Conservation (phyloP, 148 eudicot genomes). For the Salicornia ramosissima region DNA sequence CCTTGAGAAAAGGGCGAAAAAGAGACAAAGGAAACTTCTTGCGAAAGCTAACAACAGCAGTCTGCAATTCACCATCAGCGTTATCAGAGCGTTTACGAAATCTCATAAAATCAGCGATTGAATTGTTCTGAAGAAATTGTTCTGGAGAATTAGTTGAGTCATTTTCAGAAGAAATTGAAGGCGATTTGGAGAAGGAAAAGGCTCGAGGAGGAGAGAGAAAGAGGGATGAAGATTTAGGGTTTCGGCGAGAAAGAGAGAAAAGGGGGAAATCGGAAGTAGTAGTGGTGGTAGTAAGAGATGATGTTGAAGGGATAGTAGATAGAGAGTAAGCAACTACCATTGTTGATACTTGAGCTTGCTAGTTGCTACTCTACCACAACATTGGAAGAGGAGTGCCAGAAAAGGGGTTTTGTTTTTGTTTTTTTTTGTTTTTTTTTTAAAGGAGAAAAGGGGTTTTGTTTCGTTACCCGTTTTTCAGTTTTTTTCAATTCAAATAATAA, state of each 20-base stretch:
- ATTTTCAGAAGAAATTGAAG: constrained; percentile 26
- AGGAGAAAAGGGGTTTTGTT: too few species aligned
- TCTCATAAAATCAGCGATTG: constrained; percentile 90
- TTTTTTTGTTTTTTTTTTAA: constrained; percentile 1
- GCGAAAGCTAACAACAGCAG: constrained; percentile 81
- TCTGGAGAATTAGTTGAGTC: constrained; percentile 39
- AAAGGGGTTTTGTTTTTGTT: too few species aligned
- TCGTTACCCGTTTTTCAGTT: too few species aligned
- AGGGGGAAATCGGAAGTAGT: constrained; percentile 19
- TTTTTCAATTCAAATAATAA: too few species aligned
- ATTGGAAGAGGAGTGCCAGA: too few species aligned
- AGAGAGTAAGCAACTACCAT: constrained; percentile 29
- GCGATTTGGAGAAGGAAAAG: constrained; percentile 23
- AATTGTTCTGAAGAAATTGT: constrained; percentile 51
- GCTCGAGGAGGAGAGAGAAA: constrained; percentile 29
- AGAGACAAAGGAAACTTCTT: constrained; percentile 95
- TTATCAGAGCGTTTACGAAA: constrained; percentile 39
- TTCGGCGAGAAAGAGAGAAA: constrained; percentile 27
- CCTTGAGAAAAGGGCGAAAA: constrained; percentile 78
- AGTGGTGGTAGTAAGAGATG: constrained; percentile 22
- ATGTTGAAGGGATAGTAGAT: constrained; percentile 33
- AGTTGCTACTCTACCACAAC: too few species aligned
- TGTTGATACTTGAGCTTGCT: neutral
- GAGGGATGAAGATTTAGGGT: constrained; percentile 18
- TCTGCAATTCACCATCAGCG: constrained; percentile 56